These are phyloP conservation scores for Penicillium subrubescens DNA, from an alignment of 495 filamentous ascomycete species.

Conservation along the genomic window DNA sequence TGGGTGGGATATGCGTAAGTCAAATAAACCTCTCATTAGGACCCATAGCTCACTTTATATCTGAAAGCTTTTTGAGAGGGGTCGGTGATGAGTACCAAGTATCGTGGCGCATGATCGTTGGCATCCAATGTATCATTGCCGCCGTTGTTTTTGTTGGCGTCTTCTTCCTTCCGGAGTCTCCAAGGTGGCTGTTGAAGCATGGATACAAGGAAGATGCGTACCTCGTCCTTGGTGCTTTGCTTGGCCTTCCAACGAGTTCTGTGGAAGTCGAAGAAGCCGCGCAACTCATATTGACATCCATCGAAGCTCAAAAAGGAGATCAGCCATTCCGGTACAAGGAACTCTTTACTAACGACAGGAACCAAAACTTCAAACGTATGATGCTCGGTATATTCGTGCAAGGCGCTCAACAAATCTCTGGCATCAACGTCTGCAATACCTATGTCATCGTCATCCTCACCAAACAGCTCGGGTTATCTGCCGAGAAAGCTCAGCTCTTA, in stretches of 20 bases:
- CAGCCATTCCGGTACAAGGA: constrained; percentile 5
- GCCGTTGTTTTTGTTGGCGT: constrained; percentile 46
- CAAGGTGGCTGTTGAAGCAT: constrained; percentile 53
- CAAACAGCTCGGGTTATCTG: constrained; percentile 2
- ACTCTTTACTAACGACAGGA: constrained; percentile 7
- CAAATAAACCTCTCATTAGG: neutral
- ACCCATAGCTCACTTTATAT: neutral
- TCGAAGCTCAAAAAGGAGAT: constrained; percentile 5
- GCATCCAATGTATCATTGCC: constrained; percentile 54
- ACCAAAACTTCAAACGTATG: constrained; percentile 8
- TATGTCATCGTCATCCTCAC: constrained; percentile 11
- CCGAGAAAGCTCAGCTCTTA: constrained; percentile 9
- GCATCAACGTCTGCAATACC: constrained; percentile 11
- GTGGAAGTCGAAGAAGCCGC: constrained; percentile 6
- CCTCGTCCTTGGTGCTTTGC: neutral
- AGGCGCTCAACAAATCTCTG: constrained; percentile 9
- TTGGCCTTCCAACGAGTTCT: constrained; percentile 15
- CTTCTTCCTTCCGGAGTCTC: constrained; percentile 58
- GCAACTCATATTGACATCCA: constrained; percentile 6
- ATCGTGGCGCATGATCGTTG: constrained; percentile 51
- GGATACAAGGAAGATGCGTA: constrained; percentile 50
- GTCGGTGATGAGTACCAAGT: constrained; percentile 6
- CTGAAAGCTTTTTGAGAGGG: neutral
- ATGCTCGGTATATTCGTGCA: constrained; percentile 9
- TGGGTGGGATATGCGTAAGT: neutral